Conservation (phyloP, 768 basidiomycete genomes). For the Podaxis pistillaris region DNA sequence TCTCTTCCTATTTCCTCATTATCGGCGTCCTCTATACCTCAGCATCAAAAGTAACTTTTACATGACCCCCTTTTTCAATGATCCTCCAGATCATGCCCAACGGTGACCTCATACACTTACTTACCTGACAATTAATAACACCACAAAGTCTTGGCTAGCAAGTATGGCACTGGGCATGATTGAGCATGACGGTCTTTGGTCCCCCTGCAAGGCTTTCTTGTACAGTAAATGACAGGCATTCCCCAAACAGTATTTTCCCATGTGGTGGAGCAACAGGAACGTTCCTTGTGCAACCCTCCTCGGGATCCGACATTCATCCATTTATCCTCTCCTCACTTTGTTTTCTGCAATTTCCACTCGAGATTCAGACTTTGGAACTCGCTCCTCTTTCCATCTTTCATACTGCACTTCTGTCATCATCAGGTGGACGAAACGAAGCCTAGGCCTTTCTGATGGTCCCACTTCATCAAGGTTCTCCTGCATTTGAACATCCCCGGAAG, state of each 20-base stretch:
- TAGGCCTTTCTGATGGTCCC: background rate
- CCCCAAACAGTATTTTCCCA: background rate
- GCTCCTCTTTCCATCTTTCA: too few species aligned
- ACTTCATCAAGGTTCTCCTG: background rate
- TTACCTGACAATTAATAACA: background rate
- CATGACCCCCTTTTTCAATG: background rate
- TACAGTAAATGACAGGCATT: background rate
- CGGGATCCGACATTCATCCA: background rate
- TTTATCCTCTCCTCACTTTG: background rate
- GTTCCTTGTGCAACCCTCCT: background rate
- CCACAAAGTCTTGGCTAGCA: too few species aligned
- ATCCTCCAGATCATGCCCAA: background rate
- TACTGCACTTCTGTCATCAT: too few species aligned
- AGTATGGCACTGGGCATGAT: too few species aligned
- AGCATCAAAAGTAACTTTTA: background rate
- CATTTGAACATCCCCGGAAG: background rate
- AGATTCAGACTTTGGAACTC: background rate
- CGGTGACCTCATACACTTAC: background rate
- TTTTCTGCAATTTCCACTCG: background rate
- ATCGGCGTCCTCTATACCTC: background rate
- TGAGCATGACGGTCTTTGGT: background rate
- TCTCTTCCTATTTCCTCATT: background rate
- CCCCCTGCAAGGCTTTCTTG: background rate
- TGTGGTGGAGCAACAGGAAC: background rate
- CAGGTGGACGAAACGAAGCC: too few species aligned